phyloP scores from a whole-genome alignment of 2,329 filamentous ascomycete genomes.

The Hymenotorrendiella dingleyae region DNA sequence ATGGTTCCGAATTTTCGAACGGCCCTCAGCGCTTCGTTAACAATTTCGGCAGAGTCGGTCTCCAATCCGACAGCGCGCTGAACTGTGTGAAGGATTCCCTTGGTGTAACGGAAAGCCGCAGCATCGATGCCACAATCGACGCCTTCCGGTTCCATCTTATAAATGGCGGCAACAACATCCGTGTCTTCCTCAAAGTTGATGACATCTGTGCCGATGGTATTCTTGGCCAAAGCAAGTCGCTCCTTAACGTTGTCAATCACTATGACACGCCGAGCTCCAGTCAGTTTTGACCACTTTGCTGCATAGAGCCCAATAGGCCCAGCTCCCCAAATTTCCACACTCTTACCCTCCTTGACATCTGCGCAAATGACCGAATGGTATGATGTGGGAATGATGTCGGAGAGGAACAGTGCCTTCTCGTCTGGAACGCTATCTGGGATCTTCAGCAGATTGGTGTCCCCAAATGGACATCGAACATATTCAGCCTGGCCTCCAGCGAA shows the following conservation, averaged over 20 bases:
- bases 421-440: constrained; percentile 61
- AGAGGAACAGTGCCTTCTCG: constrained; percentile 60
- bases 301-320: constrained; percentile 62
- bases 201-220: constrained; percentile 48
- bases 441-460: constrained; percentile 57
- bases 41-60: constrained; percentile 55
- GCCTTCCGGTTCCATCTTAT: constrained; percentile 52
- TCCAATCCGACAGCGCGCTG: constrained; percentile 51
- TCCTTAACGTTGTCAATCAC: constrained; percentile 51
- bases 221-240: constrained; percentile 53
- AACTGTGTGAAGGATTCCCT: constrained; percentile 51
- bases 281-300: constrained; percentile 48
- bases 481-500: constrained; percentile 64
- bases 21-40: constrained; percentile 50
- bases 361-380: constrained; percentile 62
- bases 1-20: constrained; percentile 49
- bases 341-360: constrained; percentile 55
- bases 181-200: constrained; percentile 49
- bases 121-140: constrained; percentile 63
- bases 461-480: constrained; percentile 59
- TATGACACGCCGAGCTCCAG: constrained; percentile 55
- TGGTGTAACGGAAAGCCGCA: constrained; percentile 53
- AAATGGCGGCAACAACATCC: constrained; percentile 49
- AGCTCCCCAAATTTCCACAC: constrained; percentile 59
- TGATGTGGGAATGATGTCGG: constrained; percentile 56